Evolutionary conservation across 352 stramenopile genomes (phyloP).

Genomic region (Globisporangium spiculum): DNA sequence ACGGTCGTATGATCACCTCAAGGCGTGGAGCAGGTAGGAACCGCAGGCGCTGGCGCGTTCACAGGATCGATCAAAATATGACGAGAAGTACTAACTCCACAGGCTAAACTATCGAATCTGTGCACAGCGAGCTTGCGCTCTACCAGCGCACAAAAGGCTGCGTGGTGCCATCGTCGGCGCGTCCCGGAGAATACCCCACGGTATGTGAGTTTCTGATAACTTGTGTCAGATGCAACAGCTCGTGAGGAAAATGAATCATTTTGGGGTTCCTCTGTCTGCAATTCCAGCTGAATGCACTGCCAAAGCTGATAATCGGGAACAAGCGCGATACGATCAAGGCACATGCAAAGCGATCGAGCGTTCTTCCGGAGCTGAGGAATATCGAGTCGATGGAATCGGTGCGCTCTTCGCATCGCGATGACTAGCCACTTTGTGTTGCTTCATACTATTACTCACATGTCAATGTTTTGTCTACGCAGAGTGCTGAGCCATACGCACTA

Average conservation of each 20-base stretch:
- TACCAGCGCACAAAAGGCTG: conserved; percentile 54
- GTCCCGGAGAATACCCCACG: conserved; percentile 33
- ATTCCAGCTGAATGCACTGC: conserved; percentile 40
- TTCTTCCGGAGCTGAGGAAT: conserved; percentile 40
- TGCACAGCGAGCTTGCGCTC: conserved; percentile 34
- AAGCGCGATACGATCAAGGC: conserved; percentile 58
- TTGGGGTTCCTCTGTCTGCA: neutral
- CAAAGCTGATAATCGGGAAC: conserved; percentile 80
- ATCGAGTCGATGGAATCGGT: conserved; percentile 61
- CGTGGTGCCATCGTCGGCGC: conserved; percentile 35
- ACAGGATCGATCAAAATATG: neutral
- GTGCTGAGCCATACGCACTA: conserved; percentile 48
- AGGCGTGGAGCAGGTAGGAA: conserved; percentile 40
- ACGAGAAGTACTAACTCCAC: no score
- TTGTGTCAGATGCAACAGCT: neutral
- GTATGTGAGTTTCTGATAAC: conserved; percentile 15
- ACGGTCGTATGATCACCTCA: conserved; percentile 72
- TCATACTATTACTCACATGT: neutral
- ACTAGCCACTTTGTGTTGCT: neutral
- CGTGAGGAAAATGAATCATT: neutral
- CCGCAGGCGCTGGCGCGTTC: neutral
- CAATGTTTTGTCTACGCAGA: conserved; percentile 29
- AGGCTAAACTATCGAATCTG: no score
- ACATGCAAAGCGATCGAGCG: conserved; percentile 29
- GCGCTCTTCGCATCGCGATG: conserved; percentile 1